These are phyloP conservation scores for Gossypium sturtianum DNA, from an alignment of 345 rosid genomes.

Conservation along the genomic window DNA sequence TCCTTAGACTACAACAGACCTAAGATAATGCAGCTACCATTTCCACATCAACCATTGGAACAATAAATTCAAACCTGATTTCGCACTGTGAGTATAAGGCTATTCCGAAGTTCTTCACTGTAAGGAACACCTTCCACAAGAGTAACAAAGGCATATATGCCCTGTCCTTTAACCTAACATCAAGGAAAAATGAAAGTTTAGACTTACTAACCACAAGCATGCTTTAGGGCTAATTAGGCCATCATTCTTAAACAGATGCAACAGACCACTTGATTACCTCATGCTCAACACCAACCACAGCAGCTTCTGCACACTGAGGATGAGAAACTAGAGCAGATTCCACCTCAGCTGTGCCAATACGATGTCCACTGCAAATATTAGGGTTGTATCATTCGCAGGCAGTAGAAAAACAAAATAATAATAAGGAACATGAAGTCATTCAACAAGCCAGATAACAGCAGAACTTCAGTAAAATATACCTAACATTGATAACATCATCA, in stretches of 20 bases:
- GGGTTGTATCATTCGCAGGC: not conserved
- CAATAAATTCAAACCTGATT: conserved; percentile 49
- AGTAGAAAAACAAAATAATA: not conserved
- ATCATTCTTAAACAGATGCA: not conserved
- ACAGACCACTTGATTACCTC: conserved; percentile 43
- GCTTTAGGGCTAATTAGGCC: not conserved
- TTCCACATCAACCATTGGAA: not conserved
- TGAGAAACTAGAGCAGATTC: conserved; percentile 98
- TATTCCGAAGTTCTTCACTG: conserved; percentile 82
- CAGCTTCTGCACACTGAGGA: conserved; percentile 97
- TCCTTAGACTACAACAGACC: not conserved
- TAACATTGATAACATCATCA: conserved; percentile 97
- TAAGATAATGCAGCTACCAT: not conserved
- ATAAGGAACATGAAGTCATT: not conserved
- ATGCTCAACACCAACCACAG: conserved; percentile 91
- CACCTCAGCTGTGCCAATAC: conserved; percentile 98
- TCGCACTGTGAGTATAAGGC: conserved; percentile 65
- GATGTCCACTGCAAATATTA: conserved; percentile 73
- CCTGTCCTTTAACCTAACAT: conserved; percentile 84
- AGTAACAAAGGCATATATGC: conserved; percentile 93
- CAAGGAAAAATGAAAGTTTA: conserved; percentile 14
- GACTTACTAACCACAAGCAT: not conserved
- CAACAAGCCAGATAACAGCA: not conserved
- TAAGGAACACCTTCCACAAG: conserved; percentile 81
- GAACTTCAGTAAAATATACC: conserved; percentile 36